These are phyloP conservation scores for Beauveria sp. DNA, from an alignment of 2,329 filamentous ascomycete species.

Conservation along the genomic window DNA sequence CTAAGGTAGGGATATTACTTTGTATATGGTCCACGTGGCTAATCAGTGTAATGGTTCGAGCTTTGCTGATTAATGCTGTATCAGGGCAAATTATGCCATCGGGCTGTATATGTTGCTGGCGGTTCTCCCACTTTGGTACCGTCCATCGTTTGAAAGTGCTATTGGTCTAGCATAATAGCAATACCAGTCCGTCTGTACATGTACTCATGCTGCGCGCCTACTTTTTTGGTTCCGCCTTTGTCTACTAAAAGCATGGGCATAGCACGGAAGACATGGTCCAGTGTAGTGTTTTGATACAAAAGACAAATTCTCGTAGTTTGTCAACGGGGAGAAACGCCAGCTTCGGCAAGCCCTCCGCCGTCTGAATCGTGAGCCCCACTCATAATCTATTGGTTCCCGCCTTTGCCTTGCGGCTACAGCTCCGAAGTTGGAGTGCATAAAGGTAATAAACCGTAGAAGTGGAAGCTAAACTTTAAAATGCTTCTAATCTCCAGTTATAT, in stretches of 20 bases:
- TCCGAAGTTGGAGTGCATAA: background rate
- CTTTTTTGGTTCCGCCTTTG: background rate
- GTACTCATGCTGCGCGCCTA: background rate
- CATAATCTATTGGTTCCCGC: background rate
- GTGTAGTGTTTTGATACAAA: too few species aligned
- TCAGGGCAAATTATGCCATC: too few species aligned
- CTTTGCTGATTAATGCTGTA: too few species aligned
- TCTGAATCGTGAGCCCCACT: background rate
- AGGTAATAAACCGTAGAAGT: background rate
- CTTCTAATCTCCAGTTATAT: too few species aligned
- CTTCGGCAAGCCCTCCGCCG: background rate
- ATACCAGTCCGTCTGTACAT: background rate
- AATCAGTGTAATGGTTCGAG: too few species aligned
- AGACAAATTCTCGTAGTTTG: too few species aligned
- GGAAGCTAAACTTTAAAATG: background rate
- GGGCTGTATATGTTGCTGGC: background rate
- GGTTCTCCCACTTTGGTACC: background rate
- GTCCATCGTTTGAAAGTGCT: background rate
- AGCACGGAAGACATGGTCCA: too few species aligned
- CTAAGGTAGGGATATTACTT: too few species aligned
- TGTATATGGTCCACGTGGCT: too few species aligned
- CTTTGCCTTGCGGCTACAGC: background rate
- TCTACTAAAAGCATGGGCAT: too few species aligned
- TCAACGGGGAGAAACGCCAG: too few species aligned
- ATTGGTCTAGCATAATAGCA: background rate